These are phyloP conservation scores for Umbilicus rupestris DNA, from an alignment of 164 flowering plant genomes.

Conservation along the genomic window DNA sequence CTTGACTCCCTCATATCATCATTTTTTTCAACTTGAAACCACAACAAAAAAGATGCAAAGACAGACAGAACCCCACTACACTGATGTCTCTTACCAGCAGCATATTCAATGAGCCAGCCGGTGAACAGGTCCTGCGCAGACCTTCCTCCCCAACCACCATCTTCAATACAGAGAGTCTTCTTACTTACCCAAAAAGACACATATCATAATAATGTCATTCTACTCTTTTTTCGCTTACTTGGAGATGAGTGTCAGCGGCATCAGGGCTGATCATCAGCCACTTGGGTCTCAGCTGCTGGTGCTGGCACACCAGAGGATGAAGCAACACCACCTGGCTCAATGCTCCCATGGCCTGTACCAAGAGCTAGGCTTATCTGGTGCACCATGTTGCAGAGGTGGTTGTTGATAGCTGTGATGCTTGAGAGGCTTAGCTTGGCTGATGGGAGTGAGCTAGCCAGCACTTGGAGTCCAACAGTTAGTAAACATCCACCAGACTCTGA, in stretches of 20 bases:
- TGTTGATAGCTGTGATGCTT: slow-evolving; percentile 59
- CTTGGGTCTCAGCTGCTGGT: neutral
- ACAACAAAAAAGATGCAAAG: neutral
- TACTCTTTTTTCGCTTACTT: slow-evolving; percentile 5
- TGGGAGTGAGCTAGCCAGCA: slow-evolving; percentile 61
- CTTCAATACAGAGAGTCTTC: neutral
- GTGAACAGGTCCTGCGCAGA: neutral
- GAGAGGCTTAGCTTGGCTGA: slow-evolving; percentile 66
- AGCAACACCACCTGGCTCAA: slow-evolving; percentile 9
- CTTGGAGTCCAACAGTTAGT: slow-evolving; percentile 76
- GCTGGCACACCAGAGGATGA: slow-evolving; percentile 16
- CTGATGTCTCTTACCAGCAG: neutral
- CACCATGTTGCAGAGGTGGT: slow-evolving; percentile 57
- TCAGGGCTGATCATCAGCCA: slow-evolving; percentile 11
- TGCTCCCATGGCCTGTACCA: slow-evolving; percentile 5
- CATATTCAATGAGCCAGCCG: slow-evolving; percentile 5
- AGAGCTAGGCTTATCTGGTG: slow-evolving; percentile 59
- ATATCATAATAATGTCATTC: neutral
- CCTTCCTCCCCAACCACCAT: neutral
- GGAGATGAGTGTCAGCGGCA: neutral
- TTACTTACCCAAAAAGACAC: neutral
- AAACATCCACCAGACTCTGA: slow-evolving; percentile 36
- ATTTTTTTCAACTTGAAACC: neutral
- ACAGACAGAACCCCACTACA: neutral
- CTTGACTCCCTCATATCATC: slow-evolving; percentile 62